Conservation (phyloP, 176 grass and related monocot species). For the Oryza nivara region DNA sequence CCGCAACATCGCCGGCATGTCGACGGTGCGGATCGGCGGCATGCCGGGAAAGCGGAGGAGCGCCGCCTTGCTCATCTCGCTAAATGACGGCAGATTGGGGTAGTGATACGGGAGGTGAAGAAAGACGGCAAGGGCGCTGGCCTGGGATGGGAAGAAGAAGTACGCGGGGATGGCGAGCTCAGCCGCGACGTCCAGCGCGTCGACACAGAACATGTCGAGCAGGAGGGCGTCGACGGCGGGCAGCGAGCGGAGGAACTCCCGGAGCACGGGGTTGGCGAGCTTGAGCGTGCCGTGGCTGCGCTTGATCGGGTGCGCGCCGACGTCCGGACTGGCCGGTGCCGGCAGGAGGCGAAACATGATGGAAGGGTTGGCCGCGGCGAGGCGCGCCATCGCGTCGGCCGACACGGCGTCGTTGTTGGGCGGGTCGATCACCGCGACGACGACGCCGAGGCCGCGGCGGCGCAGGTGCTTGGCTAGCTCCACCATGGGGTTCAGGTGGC, state of each 20-base stretch:
- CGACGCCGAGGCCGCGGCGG: constrained; percentile 36
- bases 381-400: constrained; percentile 24
- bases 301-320: constrained; percentile 11
- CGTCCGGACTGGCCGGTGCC: constrained; percentile 22
- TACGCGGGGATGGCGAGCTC: constrained; percentile 53
- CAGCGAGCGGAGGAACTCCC: no score
- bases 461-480: constrained; percentile 63
- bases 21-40: constrained; percentile 39
- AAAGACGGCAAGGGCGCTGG: constrained; percentile 42
- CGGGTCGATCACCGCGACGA: constrained; percentile 45
- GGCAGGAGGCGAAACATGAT: constrained; percentile 50
- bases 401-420: constrained; percentile 26
- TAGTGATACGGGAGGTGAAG: constrained; percentile 37
- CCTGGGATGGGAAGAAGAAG: constrained; percentile 43
- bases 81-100: constrained; percentile 19
- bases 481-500: constrained; percentile 56
- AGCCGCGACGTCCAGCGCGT: constrained; percentile 57
- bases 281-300: constrained; percentile 6
- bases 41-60: constrained; percentile 43
- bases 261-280: no score
- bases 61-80: constrained; percentile 31
- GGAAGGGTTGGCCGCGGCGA: constrained; percentile 41
- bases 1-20: constrained; percentile 12
- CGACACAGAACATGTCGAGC: constrained; percentile 64
- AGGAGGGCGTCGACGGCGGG: constrained; percentile 11